These are phyloP conservation scores for Rhizoctonia solani DNA, from an alignment of 1,284 basidiomycete genomes.

Conservation along the genomic window DNA sequence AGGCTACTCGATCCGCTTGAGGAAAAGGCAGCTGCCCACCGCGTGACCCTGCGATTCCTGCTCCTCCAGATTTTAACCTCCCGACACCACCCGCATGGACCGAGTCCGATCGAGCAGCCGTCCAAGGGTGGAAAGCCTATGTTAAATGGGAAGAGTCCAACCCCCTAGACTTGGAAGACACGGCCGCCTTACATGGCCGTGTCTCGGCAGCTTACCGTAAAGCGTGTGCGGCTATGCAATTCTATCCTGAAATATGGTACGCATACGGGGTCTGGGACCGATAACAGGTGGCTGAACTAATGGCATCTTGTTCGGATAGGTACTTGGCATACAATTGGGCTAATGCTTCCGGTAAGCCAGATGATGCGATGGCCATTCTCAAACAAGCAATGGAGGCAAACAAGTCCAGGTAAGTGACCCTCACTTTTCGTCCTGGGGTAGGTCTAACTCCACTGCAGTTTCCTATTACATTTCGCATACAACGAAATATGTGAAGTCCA, in stretches of 20 bases:
- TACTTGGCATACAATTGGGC: constrained; percentile 90
- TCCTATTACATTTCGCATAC: constrained; percentile 86
- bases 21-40: constrained; percentile 42
- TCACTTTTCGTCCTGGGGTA: constrained; percentile 1
- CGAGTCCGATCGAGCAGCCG: constrained; percentile 68
- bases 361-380: constrained; percentile 82
- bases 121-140: constrained; percentile 88
- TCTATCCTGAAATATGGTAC: constrained; percentile 93
- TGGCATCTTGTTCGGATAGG: constrained; percentile 54
- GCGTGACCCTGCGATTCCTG: constrained; percentile 42
- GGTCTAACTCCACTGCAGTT: constrained; percentile 55
- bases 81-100: constrained; percentile 78
- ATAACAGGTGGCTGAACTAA: constrained; percentile 14
- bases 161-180: constrained; percentile 89
- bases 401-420: constrained; percentile 64
- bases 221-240: constrained; percentile 87
- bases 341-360: constrained; percentile 69
- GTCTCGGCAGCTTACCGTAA: constrained; percentile 86
- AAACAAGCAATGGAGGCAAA: constrained; percentile 89
- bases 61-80: constrained; percentile 56
- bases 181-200: constrained; percentile 64
- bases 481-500: constrained; percentile 77
- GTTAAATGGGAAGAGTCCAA: constrained; percentile 96
- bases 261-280: constrained; percentile 38
- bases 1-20: constrained; percentile 63